Conservation (phyloP, 768 basidiomycete genomes). For the Rubroboletus satanas region DNA sequence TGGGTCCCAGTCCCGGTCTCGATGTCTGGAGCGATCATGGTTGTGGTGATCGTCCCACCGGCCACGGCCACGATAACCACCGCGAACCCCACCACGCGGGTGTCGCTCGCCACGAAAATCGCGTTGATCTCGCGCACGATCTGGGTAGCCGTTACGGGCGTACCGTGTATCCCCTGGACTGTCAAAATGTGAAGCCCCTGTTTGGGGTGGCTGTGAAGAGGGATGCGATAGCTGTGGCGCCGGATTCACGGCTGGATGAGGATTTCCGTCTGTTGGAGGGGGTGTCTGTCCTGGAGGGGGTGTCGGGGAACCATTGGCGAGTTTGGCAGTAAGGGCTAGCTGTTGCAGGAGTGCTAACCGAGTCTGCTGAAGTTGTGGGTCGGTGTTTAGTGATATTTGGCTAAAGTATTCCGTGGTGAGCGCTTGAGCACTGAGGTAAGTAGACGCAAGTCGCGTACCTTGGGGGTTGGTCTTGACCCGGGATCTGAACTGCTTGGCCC, state of each 20-base stretch:
- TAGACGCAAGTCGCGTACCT: constrained; percentile 35
- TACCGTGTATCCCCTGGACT: constrained; percentile 39
- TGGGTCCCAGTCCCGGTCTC: constrained; percentile 39
- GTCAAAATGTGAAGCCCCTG: constrained; percentile 27
- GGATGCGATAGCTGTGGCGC: constrained; percentile 24
- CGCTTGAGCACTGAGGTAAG: neutral
- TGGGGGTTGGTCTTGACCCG: constrained; percentile 22
- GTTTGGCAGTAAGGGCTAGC: constrained; percentile 59
- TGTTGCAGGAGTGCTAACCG: constrained; percentile 76
- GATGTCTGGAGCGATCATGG: constrained; percentile 39
- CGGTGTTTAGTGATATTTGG: constrained; percentile 61
- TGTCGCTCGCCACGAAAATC: constrained; percentile 52
- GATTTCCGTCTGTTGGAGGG: constrained; percentile 21
- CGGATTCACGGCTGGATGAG: neutral
- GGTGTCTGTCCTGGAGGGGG: constrained; percentile 26
- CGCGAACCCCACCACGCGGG: constrained; percentile 52
- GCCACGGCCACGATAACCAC: constrained; percentile 57
- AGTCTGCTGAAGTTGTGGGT: constrained; percentile 44
- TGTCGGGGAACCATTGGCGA: constrained; percentile 30
- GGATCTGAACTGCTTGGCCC: constrained; percentile 57
- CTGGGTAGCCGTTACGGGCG: constrained; percentile 28
- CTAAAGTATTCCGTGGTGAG: constrained; percentile 30
- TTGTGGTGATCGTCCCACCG: constrained; percentile 61
- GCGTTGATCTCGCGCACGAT: constrained; percentile 43
- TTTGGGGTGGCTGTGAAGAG: neutral